A percentile compares a stretch with the other conserved stretches of the same genome.
Conservation (phyloP, 495 filamentous ascomycete species). For the Penicillium atrosanguineum region DNA sequence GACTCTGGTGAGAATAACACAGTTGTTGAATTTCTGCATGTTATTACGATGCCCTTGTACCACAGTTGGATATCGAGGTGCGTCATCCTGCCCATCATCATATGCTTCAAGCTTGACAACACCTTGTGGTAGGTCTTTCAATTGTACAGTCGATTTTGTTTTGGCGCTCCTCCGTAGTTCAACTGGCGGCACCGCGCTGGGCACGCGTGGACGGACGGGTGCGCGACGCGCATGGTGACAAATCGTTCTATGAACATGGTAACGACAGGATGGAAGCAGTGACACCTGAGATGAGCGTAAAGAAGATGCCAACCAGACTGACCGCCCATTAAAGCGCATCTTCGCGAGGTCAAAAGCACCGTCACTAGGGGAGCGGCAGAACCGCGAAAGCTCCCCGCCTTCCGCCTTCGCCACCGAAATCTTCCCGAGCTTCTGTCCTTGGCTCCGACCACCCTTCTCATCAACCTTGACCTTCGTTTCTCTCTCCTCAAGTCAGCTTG, state of each 20-base stretch:
- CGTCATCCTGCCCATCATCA: constrained; percentile 44
- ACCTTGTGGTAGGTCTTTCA: constrained; percentile 68
- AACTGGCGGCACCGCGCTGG: constrained; percentile 8
- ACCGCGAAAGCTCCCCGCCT: constrained; percentile 27
- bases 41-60: constrained; percentile 86
- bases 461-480: constrained; percentile 32
- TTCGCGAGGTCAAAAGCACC: constrained; percentile 12
- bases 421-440: constrained; percentile 32
- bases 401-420: constrained; percentile 46
- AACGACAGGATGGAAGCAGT: constrained; percentile 11
- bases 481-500: constrained; percentile 24
- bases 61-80: constrained; percentile 76
- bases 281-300: not conserved
- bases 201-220: constrained; percentile 15
- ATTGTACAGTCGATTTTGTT: constrained; percentile 52
- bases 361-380: constrained; percentile 16
- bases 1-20: constrained; percentile 84
- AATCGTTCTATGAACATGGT: constrained; percentile 28
- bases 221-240: constrained; percentile 35
- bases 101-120: constrained; percentile 47
- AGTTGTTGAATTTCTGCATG: constrained; percentile 86
- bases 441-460: constrained; percentile 14
- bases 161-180: constrained; percentile 42
- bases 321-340: constrained; percentile 24
- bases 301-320: constrained; percentile 8